phyloP scores from a whole-genome alignment of 1,284 basidiomycete genomes.

The Ceratobasidium sp. region DNA sequence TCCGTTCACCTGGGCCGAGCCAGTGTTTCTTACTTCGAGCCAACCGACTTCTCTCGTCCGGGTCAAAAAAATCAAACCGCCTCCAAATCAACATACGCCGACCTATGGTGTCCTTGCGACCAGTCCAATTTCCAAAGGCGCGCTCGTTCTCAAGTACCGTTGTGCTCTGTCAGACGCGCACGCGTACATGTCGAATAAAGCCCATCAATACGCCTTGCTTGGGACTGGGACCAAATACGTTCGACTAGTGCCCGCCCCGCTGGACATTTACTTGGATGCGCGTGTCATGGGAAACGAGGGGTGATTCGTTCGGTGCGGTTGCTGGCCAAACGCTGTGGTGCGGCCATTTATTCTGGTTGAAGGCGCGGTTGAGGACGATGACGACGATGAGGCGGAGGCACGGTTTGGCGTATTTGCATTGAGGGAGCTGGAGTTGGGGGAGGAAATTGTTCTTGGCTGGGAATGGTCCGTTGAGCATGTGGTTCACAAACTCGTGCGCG shows the following conservation, averaged over 20 bases:
- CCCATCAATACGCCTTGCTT: conserved; percentile 59
- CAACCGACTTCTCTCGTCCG: conserved; percentile 27
- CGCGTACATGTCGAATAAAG: conserved; percentile 53
- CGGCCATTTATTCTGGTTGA: conserved; percentile 74
- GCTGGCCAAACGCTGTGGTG: conserved; percentile 88
- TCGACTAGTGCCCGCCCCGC: conserved; percentile 78
- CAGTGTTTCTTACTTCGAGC: conserved; percentile 33
- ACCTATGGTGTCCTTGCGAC: conserved; percentile 52
- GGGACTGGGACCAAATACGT: conserved; percentile 65
- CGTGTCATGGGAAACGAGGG: conserved; percentile 77
- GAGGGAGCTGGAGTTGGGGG: conserved; percentile 75
- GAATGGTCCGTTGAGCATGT: conserved; percentile 96
- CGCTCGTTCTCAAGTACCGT: conserved; percentile 50
- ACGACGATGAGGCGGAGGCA: conserved; percentile 57
- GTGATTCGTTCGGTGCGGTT: conserved; percentile 83
- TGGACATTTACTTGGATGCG: conserved; percentile 84
- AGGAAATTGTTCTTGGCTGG: conserved; percentile 93
- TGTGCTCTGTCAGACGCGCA: conserved; percentile 51
- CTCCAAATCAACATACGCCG: conserved; percentile 17
- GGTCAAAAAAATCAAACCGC: conserved; percentile 36
- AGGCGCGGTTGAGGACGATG: conserved; percentile 53
- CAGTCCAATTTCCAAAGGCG: conserved; percentile 49
- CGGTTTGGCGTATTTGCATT: conserved; percentile 86
- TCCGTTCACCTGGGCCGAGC: conserved; percentile 27
- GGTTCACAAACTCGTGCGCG: conserved; percentile 79